These are phyloP conservation scores for Aspergillus brunneoviolaceus DNA, from an alignment of 2,329 filamentous ascomycete genomes.

Conservation along the genomic window DNA sequence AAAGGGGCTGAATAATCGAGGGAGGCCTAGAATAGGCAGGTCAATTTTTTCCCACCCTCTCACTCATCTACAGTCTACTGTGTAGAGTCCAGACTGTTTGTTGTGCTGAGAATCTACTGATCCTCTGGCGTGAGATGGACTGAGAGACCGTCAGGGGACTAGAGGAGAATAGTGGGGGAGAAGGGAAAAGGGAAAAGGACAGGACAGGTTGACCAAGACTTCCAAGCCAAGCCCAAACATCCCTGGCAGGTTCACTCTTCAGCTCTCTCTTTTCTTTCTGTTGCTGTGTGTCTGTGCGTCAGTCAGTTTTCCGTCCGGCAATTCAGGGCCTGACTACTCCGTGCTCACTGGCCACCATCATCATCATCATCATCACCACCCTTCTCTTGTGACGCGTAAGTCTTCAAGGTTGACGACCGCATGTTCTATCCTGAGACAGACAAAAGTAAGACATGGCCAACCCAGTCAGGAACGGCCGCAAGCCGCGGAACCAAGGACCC, in stretches of 20 bases:
- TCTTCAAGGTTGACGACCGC: neutral
- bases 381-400: neutral
- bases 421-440: neutral
- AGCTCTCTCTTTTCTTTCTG: neutral
- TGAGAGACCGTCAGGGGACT: neutral
- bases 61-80: neutral
- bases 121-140: neutral
- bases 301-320: neutral
- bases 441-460: neutral
- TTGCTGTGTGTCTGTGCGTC: neutral
- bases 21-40: neutral
- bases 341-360: no score
- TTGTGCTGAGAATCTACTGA: neutral
- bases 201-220: neutral
- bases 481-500: conserved; percentile 3
- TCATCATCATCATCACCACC: no score
- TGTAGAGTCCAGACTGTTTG: neutral
- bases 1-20: neutral
- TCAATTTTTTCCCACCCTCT: neutral
- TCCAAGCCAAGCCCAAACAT: neutral
- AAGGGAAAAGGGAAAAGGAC: neutral
- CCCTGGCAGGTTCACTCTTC: neutral
- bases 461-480: neutral
- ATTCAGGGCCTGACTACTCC: neutral
- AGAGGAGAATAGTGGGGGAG: neutral